These are phyloP conservation scores for Bertia moriformis DNA, from an alignment of 2,329 filamentous ascomycete species.

Conservation along the genomic window DNA sequence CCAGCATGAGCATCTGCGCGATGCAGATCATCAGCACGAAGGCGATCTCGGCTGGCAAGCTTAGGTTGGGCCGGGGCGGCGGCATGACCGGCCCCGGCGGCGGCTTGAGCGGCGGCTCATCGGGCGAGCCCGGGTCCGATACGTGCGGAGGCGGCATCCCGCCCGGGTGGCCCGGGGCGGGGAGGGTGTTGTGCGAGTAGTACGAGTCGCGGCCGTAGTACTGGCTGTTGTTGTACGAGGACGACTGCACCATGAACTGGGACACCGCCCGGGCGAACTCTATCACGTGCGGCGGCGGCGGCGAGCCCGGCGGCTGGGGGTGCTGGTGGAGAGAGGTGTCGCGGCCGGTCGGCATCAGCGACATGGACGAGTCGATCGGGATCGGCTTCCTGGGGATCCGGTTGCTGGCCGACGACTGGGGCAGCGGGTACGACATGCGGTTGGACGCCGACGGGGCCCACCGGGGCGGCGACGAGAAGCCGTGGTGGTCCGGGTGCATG, in stretches of 20 bases:
- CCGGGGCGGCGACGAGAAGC: no score
- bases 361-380: not conserved
- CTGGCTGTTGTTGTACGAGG: conserved; percentile 3
- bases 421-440: not conserved
- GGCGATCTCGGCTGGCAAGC: conserved; percentile 12
- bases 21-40: conserved; percentile 23
- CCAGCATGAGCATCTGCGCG: conserved; percentile 29
- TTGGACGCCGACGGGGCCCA: not conserved
- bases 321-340: no score
- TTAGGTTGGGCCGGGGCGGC: conserved; percentile 12
- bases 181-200: conserved; percentile 6
- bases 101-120: conserved; percentile 4
- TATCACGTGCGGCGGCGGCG: not conserved
- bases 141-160: conserved; percentile 3
- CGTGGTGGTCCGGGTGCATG: not conserved
- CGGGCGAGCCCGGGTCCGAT: conserved; percentile 3
- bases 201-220: conserved; percentile 4
- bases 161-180: conserved; percentile 2
- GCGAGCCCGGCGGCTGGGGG: not conserved
- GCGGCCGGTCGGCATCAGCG: no score
- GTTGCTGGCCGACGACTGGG: not conserved
- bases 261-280: not conserved
- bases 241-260: not conserved
- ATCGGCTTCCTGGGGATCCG: not conserved
- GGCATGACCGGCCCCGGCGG: conserved; percentile 8